Evolutionary conservation across 225 moss, liverwort and hornwort genomes (phyloP).

Genomic region (Neckera pumila): DNA sequence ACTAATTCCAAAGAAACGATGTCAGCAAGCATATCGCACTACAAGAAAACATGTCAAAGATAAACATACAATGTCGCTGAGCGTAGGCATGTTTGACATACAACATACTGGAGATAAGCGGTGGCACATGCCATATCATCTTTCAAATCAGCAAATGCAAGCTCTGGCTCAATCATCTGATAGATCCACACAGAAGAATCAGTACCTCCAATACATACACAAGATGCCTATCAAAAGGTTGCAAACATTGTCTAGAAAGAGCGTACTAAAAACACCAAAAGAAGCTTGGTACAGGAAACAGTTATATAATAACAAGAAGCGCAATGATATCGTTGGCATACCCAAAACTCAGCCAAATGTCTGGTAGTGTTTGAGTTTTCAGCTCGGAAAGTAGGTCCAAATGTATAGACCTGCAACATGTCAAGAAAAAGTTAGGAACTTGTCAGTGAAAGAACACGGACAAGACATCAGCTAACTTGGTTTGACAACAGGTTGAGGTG

Average conservation of each 20-base stretch:
- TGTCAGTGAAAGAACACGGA: not conserved
- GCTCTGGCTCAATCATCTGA: slow-evolving; percentile 99
- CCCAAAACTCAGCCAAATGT: slow-evolving; percentile 98
- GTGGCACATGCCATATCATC: slow-evolving; percentile 98
- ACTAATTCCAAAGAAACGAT: not conserved
- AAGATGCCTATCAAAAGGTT: not conserved
- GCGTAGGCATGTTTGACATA: slow-evolving; percentile 23
- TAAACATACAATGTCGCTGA: not conserved
- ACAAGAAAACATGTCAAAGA: not conserved
- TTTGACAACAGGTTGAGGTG: not conserved
- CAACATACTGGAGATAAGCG: slow-evolving; percentile 85
- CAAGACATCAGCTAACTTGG: not conserved
- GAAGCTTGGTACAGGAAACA: not conserved
- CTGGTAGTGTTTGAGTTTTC: slow-evolving; percentile 92
- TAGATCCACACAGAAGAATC: not conserved
- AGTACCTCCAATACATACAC: not conserved
- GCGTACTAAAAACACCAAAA: not conserved
- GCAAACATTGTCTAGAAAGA: not conserved
- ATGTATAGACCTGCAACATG: slow-evolving; percentile 75
- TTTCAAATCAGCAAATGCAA: slow-evolving; percentile 90
- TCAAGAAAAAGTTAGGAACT: not conserved
- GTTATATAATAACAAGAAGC: not conserved
- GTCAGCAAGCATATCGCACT: not conserved
- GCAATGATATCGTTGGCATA: not conserved
- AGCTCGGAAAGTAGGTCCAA: slow-evolving; percentile 97